Conservation (phyloP, 371 early-diverging fungal species). For the Mucor lusitanicus region DNA sequence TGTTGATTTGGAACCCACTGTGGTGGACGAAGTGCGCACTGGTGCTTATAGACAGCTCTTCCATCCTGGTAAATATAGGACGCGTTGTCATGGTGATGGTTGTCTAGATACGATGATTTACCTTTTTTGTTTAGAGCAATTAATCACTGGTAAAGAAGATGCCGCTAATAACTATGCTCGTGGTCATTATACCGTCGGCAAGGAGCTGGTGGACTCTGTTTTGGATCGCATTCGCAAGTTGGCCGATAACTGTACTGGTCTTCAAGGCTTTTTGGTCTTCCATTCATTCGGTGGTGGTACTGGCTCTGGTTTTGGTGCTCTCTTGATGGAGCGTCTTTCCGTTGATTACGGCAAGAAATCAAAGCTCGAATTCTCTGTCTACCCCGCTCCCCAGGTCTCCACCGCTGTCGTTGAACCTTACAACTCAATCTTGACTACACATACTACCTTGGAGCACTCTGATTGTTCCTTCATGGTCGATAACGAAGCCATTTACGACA, state of each 20-base stretch:
- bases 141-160: conserved; percentile 99
- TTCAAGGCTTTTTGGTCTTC: conserved; percentile 97
- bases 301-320: conserved; percentile 98
- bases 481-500: conserved; percentile 99
- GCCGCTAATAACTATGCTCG: conserved; percentile 99
- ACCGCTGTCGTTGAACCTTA: conserved; percentile 98
- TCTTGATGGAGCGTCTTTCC: conserved; percentile 95
- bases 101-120: conserved; percentile 85
- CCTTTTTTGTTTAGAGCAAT: conserved; percentile 94
- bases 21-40: conserved; percentile 96
- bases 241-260: conserved; percentile 97
- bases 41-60: conserved; percentile 97
- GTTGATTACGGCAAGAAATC: conserved; percentile 98
- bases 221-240: conserved; percentile 98
- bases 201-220: conserved; percentile 96
- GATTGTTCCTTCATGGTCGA: conserved; percentile 99
- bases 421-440: conserved; percentile 99
- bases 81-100: neutral
- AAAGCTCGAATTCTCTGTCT: conserved; percentile 98
- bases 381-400: conserved; percentile 98
- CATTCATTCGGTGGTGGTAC: conserved; percentile 99
- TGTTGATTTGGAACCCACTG: conserved; percentile 98
- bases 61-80: conserved; percentile 84
- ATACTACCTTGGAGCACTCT: conserved; percentile 98
- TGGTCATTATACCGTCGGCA: conserved; percentile 99